These are phyloP conservation scores for Sodiomyces alkalinus DNA, from an alignment of 2,329 filamentous ascomycete genomes.

Conservation along the genomic window DNA sequence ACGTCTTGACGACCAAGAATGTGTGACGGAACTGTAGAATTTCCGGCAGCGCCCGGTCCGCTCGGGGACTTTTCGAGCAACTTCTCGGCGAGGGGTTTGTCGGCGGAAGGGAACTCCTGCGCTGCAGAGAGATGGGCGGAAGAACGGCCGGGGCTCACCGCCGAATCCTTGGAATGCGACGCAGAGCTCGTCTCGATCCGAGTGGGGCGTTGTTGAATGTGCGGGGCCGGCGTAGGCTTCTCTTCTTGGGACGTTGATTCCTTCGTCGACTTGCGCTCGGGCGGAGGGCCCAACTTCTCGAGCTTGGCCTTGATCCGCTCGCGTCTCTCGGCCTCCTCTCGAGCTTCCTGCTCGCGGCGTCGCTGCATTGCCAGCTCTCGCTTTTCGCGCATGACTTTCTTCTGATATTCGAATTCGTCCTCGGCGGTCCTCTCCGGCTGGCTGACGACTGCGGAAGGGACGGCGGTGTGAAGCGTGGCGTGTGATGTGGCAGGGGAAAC, in stretches of 20 bases:
- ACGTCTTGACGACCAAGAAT: no score
- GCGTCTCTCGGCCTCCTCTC: conserved; percentile 55
- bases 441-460: conserved; percentile 10
- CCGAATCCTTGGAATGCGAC: conserved; percentile 1
- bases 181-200: conserved; percentile 3
- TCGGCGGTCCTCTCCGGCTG: conserved; percentile 22
- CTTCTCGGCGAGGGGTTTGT: no score
- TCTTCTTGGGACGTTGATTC: conserved; percentile 33
- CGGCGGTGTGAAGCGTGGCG: conserved; percentile 22
- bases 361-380: conserved; percentile 55
- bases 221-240: conserved; percentile 19
- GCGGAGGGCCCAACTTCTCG: conserved; percentile 50
- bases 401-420: conserved; percentile 47
- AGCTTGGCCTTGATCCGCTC: conserved; percentile 60
- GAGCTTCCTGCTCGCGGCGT: conserved; percentile 50
- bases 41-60: no score
- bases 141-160: background rate
- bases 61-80: no score
- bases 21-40: no score
- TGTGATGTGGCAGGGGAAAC: conserved; percentile 27
- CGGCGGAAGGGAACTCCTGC: no score
- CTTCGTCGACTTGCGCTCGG: conserved; percentile 42
- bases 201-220: conserved; percentile 10
- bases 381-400: conserved; percentile 58
- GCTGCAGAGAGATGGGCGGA: no score